Conservation (phyloP, 116 monocot species). For the Iris pallida region DNA sequence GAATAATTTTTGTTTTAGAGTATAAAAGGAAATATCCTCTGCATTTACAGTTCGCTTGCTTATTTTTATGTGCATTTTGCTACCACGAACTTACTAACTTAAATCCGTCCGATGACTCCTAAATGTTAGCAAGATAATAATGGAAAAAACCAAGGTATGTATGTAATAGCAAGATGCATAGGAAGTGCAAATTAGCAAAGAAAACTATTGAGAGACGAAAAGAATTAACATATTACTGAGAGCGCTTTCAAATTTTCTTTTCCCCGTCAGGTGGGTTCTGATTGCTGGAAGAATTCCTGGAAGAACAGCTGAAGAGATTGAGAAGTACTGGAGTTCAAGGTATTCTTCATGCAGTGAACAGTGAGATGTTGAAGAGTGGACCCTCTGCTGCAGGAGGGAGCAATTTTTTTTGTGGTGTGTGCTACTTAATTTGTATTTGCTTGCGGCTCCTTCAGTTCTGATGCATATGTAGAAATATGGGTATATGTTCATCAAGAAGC, state of each 20-base stretch:
- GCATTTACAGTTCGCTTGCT: not conserved
- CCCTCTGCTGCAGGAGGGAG: too few species aligned
- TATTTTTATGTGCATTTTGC: too few species aligned
- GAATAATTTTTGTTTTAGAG: not conserved
- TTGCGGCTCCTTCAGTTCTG: too few species aligned
- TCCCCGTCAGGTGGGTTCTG: conserved; percentile 40
- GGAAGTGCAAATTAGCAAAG: not conserved
- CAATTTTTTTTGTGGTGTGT: too few species aligned
- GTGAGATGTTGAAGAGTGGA: too few species aligned
- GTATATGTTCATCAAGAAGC: too few species aligned
- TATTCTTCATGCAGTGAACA: not conserved
- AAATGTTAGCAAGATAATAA: not conserved
- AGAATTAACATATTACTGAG: too few species aligned
- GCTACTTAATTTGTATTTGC: too few species aligned
- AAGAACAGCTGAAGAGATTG: conserved; percentile 67
- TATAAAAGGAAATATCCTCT: not conserved
- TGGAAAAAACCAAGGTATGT: not conserved
- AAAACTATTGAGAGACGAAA: not conserved
- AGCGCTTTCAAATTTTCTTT: not conserved
- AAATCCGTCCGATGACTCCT: too few species aligned
- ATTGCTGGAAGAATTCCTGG: conserved; percentile 74
- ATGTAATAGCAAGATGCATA: too few species aligned
- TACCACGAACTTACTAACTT: too few species aligned
- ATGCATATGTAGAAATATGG: too few species aligned
- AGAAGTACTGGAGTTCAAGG: conserved; percentile 55